Base-by-base conservation (phyloP, 495 filamentous ascomycete genomes). In the Neurospora sp. region DNA sequence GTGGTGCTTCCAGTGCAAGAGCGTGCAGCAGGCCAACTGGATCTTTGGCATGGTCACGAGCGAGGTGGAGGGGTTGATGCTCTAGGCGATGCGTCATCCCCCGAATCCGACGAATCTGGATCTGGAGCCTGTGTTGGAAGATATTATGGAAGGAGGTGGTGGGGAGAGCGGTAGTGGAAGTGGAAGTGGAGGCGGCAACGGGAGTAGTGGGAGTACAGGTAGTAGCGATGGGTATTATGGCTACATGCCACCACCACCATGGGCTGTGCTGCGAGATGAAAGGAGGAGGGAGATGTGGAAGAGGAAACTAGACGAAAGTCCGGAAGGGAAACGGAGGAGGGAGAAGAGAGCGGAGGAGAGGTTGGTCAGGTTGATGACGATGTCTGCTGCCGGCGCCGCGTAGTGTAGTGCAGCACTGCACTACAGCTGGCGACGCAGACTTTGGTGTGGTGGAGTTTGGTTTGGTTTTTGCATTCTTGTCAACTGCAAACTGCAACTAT, bases 1-100 rank as follows among this genome's bases (percentile, higher is more conserved):
- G 68, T 97, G 92, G 86, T 93, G 94, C 86, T 90, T 97, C 73
- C 93, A 96, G 82, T 87, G 85, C 74, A 82, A 78, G 71, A 85
- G 78, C 39, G 77, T 77, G 9, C 68, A 79, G 68, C 78, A 86
- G 77, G 84, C 85, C 14, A 74, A 74, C 38, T 86, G 83, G 84
- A 85, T 87, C 40, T 83, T 83, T 70, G 74, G 76, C 27, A 74
- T 86, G 40, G 80, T 87, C 12, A 82, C 83, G 42, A 75, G 81
- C 35, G 84, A 86, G 81, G 83, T 86, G 61, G 46, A 74, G 41
- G 79, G 76, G 76, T 76, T 84, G 78, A 80, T 82, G 72, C 42
- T 79, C 37, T 76, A 74, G 72, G 73, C 61, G 61, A 44, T 44
- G 61, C 61, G 38, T 40, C 40, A 44, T 73, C 66, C 68, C 46